Evolutionary conservation across 2,329 filamentous ascomycete genomes (phyloP).

Genomic region (Chaetothyriales sp.): DNA sequence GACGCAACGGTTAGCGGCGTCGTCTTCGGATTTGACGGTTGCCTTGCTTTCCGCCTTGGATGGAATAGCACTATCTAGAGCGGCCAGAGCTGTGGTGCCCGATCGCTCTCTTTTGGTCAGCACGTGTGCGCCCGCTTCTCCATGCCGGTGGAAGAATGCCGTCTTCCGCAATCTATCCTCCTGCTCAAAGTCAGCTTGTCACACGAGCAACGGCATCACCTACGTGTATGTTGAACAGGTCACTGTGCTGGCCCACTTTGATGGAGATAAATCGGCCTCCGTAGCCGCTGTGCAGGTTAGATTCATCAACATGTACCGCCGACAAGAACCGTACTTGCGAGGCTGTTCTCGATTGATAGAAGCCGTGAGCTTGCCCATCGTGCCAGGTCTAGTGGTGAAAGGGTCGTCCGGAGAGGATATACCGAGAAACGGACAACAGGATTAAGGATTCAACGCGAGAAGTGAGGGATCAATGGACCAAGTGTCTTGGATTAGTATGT

Average conservation of each 20-base stretch:
- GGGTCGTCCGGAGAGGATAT: too few species aligned
- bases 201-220: too few species aligned
- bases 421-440: background rate
- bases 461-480: background rate
- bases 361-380: too few species aligned
- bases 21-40: background rate
- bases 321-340: too few species aligned
- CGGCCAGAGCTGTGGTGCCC: too few species aligned
- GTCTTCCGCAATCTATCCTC: slow-evolving; percentile 6
- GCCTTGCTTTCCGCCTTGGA: background rate
- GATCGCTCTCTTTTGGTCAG: background rate
- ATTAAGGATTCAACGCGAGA: background rate
- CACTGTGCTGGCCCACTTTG: slow-evolving; percentile 6
- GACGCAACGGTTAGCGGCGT: background rate
- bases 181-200: too few species aligned
- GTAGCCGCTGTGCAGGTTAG: slow-evolving; percentile 2
- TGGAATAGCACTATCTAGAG: background rate
- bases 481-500: background rate
- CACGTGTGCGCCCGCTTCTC: background rate
- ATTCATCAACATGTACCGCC: too few species aligned
- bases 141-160: slow-evolving; percentile 13
- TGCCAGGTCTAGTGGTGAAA: too few species aligned
- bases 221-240: slow-evolving; percentile 11
- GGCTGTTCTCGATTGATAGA: too few species aligned
- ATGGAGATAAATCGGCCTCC: slow-evolving; percentile 10